Conservation (phyloP, 2,329 filamentous ascomycete genomes). For the Alternaria angustiovoidea region DNA sequence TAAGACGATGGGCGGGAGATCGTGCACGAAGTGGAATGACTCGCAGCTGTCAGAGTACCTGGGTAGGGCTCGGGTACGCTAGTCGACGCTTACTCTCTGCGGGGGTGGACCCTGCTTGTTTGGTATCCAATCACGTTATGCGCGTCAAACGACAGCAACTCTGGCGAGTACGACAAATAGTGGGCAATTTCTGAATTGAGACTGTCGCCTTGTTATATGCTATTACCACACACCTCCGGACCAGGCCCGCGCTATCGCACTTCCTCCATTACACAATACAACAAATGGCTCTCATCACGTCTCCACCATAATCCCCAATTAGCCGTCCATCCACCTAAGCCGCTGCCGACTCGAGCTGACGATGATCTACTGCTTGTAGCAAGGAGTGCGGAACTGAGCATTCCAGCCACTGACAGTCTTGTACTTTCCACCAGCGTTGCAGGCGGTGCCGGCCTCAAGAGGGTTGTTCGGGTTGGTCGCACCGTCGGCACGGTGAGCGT, state of each 20-base stretch:
- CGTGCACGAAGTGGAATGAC: not conserved
- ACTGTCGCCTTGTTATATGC: not conserved
- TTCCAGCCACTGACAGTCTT: conserved; percentile 7
- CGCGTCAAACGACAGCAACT: not conserved
- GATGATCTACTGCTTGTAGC: conserved; percentile 10
- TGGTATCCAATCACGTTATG: not conserved
- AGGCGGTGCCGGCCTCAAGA: conserved; percentile 9
- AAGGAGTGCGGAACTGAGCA: conserved; percentile 8
- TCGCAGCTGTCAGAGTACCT: not conserved
- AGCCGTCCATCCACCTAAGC: not conserved
- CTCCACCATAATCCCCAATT: not conserved
- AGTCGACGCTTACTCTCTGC: not conserved
- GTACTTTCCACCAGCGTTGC: conserved; percentile 9
- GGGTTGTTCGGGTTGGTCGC: conserved; percentile 6
- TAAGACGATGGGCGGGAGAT: not conserved
- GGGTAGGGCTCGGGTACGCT: not conserved
- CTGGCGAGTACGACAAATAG: not conserved
- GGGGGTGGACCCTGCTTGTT: conserved; percentile 1
- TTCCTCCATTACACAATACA: not conserved
- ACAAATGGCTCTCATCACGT: conserved; percentile 1
- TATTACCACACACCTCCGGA: not conserved
- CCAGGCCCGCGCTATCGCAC: not conserved
- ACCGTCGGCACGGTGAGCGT: conserved; percentile 6
- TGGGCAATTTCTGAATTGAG: not conserved
- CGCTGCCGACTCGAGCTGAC: not conserved